Conservation (phyloP, 345 rosid species). For the Hibiscus trionum region DNA sequence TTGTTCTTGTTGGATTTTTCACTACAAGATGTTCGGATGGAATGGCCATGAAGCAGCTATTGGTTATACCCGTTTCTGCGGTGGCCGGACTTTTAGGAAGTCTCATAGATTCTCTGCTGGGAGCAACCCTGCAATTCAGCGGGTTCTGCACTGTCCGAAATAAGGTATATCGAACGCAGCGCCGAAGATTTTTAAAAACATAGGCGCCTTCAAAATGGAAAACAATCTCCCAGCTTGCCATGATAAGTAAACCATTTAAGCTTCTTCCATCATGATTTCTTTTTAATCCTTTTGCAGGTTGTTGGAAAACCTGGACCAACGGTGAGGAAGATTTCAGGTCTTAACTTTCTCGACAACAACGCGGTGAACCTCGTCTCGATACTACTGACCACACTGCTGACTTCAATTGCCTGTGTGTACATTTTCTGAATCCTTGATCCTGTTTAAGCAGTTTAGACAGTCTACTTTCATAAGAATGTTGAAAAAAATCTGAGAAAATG, state of each 20-base stretch:
- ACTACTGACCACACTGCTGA: slow-evolving; percentile 53
- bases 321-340: slow-evolving; percentile 79
- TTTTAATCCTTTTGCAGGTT: slow-evolving; percentile 41
- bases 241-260: not conserved
- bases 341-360: slow-evolving; percentile 83
- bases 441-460: not conserved
- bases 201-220: not conserved
- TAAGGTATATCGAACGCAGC: slow-evolving; percentile 48
- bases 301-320: slow-evolving; percentile 92
- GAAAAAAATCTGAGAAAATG: not conserved
- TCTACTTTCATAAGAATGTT: not conserved
- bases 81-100: slow-evolving; percentile 82
- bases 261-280: not conserved
- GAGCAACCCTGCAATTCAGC: slow-evolving; percentile 92
- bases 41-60: slow-evolving; percentile 60
- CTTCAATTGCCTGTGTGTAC: slow-evolving; percentile 46
- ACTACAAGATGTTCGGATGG: slow-evolving; percentile 47
- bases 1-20: slow-evolving; percentile 53
- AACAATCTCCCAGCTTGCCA: not conserved
- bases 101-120: slow-evolving; percentile 73
- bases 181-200: too few relatives aligned
- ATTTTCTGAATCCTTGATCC: slow-evolving; percentile 44
- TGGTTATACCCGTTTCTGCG: slow-evolving; percentile 64
- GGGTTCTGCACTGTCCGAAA: slow-evolving; percentile 91
- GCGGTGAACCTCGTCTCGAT: slow-evolving; percentile 77